Evolutionary conservation across 2,329 filamentous ascomycete genomes (phyloP), one percentile per base, ranked within the genome.

Genomic region (Phaeosphaeria sp.): DNA sequence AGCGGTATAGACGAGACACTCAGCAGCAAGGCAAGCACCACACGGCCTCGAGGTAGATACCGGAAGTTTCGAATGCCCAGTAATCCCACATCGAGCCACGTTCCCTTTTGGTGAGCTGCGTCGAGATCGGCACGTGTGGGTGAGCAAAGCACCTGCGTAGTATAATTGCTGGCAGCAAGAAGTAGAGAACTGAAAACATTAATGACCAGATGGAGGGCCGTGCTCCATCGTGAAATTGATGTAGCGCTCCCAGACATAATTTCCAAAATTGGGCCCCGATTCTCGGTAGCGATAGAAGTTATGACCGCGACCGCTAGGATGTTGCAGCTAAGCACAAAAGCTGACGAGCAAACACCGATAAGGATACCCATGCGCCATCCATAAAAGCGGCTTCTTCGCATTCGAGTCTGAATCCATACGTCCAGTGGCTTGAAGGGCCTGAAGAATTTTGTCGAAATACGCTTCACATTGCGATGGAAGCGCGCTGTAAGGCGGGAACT

Each of bases 31-130:
- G 6, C 13, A 17, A 42, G 18, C 6, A 20, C 15, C 6, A 42
- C 39, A 17, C 18, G 15, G 5, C 39, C 39, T 17, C 42, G 42
- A 46, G 43, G 22, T 27, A 54, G 21, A 30, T 39, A 18, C 30
- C 30, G 18, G 6, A 54, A 27, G 18, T 54, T 54, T 6, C 43
- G 22, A 6, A 54, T 20, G 33, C 52, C 48, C 25, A 25, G 20
- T 15, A 48, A 22, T 22, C 52, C 52, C 11, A 54, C 41, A 21
- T 54, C 52, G 33, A 54, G 25, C 52, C 52, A 54, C 43, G 62
- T 67, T 2, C 74, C 68, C 44, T 64, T 62, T 0, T 58, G 44
- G 67, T 64, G 61, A 17, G 61, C 61, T 11, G 30, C 33, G 46
- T 64, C 53, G 25, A 64, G 46, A n/a, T 64, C 59, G 9, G 23